Conservation (phyloP, 1,284 basidiomycete species). For the Spongispora temasekensis region DNA sequence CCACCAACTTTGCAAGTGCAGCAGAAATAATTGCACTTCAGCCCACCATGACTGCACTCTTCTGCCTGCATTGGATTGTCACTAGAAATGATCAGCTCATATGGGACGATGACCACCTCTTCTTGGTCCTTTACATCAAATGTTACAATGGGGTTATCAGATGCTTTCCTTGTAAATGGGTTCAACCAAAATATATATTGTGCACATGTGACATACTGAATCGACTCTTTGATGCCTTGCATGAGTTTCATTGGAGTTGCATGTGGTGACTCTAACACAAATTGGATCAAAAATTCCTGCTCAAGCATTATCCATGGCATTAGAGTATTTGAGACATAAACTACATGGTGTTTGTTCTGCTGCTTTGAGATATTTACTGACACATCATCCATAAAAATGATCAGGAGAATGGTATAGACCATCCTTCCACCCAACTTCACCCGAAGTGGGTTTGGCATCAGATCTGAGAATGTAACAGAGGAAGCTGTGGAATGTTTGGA, state of each 20-base stretch:
- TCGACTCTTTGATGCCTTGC: not conserved
- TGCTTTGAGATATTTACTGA: no score
- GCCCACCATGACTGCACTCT: no score
- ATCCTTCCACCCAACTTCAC: conserved; percentile 10
- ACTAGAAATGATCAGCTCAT: no score
- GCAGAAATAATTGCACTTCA: no score
- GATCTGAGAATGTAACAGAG: not conserved
- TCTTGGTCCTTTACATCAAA: no score
- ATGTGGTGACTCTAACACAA: not conserved
- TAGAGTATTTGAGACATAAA: not conserved
- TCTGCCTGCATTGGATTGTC: no score
- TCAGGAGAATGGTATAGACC: conserved; percentile 25
- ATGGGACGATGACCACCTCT: no score
- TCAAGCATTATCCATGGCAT: not conserved
- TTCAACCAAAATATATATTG: no score
- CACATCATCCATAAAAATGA: conserved; percentile 37
- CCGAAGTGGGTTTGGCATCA: conserved; percentile 16
- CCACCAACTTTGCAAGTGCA: no score
- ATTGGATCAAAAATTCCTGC: not conserved
- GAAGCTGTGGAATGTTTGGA: conserved; percentile 1
- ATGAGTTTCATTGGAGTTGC: not conserved
- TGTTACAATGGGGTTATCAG: no score
- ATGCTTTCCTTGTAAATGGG: no score
- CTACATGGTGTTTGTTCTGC: not conserved
- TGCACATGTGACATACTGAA: not conserved